Evolutionary conservation across 495 filamentous ascomycete species (phyloP), one percentile per base, ranked within the genome.

Genomic region (Cenococcum geophilum): DNA sequence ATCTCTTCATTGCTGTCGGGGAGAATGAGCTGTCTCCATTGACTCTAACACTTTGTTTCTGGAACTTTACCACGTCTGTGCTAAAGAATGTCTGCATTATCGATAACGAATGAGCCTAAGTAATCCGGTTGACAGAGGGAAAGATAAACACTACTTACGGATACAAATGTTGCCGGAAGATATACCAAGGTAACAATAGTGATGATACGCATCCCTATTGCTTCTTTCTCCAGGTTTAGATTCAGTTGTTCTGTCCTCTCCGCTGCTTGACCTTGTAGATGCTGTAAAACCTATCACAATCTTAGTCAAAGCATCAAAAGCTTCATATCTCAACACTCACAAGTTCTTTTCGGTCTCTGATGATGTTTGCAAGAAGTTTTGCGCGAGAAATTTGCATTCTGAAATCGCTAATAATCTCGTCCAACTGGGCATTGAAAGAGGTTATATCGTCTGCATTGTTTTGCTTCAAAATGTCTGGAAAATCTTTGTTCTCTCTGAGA

Each of bases 131-230:
- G 12, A 59, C 11, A 20, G 9, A 45, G 6, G 45, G 34, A 32
- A 32, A 32, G 27, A 20, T 11, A 0, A 20, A 4, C 16, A 32
- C 43, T 34, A 60, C 69, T 68, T 69, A 76, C 74, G n/a, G 76
- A 77, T 3, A 78, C 77, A 57, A 78, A 78, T 4, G 76, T 78
- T 22, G 71, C 72, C 0, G 77, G 76, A 5, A 79, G 71, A 55
- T 74, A 79, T 4, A 78, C 48, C 3, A 79, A 63, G 0, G 75
- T 78, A 1, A 76, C 73, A 10, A 76, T 53, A 1, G 75, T 75
- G 61, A 79, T 72, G 52, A 77, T 76, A 10, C 73, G 63, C 65
- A 79, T 71, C 3, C 68, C 68, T 42, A 77, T 67, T 1, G 77
- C 67, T 43, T 78, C 76, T 43, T 66, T 67, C 50, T 78, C 67